A percentile compares a stretch with the other conserved stretches of the same genome.
These are phyloP conservation scores for Orbilia blumenaviensis DNA, from an alignment of 2,329 filamentous ascomycete species.

Conservation along the genomic window DNA sequence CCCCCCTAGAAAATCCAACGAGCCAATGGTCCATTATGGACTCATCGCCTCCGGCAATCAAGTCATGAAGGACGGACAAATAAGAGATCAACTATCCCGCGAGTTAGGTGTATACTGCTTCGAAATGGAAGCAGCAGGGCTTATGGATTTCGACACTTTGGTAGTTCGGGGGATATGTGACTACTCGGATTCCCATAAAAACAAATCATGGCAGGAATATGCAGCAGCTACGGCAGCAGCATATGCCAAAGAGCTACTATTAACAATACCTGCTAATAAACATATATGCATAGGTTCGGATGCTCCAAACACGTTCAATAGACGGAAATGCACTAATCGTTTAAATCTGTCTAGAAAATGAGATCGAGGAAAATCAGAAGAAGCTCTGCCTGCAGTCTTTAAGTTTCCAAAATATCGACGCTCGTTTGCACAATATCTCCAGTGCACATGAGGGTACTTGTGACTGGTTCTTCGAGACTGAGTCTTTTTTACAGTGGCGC, in stretches of 20 bases:
- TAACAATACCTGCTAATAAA: background rate
- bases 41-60: constrained; percentile 17
- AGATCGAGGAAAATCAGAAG: background rate
- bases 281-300: too few relatives aligned
- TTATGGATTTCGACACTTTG: constrained; percentile 7
- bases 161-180: constrained; percentile 21
- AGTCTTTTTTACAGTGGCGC: constrained; percentile 54
- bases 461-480: constrained; percentile 56
- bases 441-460: constrained; percentile 43
- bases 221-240: constrained; percentile 9
- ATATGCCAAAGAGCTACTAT: constrained; percentile 30
- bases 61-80: constrained; percentile 12
- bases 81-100: background rate
- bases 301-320: too few relatives aligned
- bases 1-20: too few relatives aligned
- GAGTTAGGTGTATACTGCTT: constrained; percentile 2
- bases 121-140: constrained; percentile 18
- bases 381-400: constrained; percentile 13
- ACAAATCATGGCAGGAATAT: constrained; percentile 11
- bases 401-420: constrained; percentile 49
- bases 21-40: constrained; percentile 18
- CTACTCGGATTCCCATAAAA: constrained; percentile 31
- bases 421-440: constrained; percentile 45
- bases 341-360: background rate
- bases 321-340: background rate